A percentile compares a stretch with the other conserved stretches of the same genome.
These are phyloP conservation scores for Monosporascus sp. DNA, from an alignment of 2,329 filamentous ascomycete species.

Conservation along the genomic window DNA sequence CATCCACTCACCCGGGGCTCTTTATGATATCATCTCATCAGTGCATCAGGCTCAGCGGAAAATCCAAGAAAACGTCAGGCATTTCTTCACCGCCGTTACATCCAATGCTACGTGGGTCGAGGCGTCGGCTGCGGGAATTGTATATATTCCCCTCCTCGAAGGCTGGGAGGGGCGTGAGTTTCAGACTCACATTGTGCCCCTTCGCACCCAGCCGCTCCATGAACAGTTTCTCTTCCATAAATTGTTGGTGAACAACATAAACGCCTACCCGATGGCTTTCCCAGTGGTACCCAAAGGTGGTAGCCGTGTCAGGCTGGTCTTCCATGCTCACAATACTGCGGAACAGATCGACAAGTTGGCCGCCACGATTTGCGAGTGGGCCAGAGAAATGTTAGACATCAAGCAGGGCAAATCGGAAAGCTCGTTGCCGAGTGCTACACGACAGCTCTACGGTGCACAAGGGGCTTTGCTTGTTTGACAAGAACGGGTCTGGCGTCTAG, in stretches of 20 bases:
- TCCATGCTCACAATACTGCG: conserved; percentile 38
- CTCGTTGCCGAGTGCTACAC: conserved; percentile 11
- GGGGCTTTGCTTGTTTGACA: no score
- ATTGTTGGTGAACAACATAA: conserved; percentile 14
- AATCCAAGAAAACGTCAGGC: conserved; percentile 20
- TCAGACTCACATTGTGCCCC: conserved; percentile 25
- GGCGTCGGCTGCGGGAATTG: conserved; percentile 21
- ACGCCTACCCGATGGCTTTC: conserved; percentile 28
- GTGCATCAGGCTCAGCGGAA: conserved; percentile 12
- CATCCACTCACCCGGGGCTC: no score
- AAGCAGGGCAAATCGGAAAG: conserved; percentile 11
- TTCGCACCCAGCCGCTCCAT: conserved; percentile 21
- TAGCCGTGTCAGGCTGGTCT: conserved; percentile 33
- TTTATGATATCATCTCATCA: no score
- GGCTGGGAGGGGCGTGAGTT: conserved; percentile 19
- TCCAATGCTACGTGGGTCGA: conserved; percentile 18
- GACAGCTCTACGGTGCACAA: conserved; percentile 14
- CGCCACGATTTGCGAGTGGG: conserved; percentile 26
- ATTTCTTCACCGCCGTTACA: conserved; percentile 23
- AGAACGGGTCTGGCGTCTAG: no score
- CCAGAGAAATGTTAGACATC: conserved; percentile 25
- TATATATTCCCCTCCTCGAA: conserved; percentile 23
- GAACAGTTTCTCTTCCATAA: conserved; percentile 20
- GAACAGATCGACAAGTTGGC: conserved; percentile 30
- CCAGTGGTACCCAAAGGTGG: conserved; percentile 36